A percentile compares a stretch with the other conserved stretches of the same genome.
Conservation (phyloP, 495 filamentous ascomycete species). For the Halenospora varia region DNA sequence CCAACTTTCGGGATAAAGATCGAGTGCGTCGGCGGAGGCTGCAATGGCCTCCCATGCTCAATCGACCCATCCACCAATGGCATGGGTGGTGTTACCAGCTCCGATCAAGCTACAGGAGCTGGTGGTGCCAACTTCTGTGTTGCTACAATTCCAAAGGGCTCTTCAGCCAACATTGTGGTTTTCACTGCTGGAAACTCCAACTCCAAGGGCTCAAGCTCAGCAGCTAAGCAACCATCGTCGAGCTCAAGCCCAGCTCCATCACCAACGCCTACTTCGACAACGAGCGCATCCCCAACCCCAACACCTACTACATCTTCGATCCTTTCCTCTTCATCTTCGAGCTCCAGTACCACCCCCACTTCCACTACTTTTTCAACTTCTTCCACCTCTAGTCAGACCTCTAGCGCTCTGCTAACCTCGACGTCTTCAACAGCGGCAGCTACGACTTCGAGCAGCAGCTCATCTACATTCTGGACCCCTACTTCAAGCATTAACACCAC, state of each 20-base stretch:
- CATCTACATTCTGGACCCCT: background rate
- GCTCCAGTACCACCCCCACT: background rate
- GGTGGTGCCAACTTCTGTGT: conserved; percentile 75
- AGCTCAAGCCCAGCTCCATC: background rate
- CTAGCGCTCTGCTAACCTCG: background rate
- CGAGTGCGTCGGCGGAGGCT: conserved; percentile 60
- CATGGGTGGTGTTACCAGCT: conserved; percentile 57
- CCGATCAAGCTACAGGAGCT: conserved; percentile 48
- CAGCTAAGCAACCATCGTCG: background rate
- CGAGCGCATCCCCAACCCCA: conserved; percentile 5
- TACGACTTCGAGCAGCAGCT: background rate
- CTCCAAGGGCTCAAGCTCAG: background rate
- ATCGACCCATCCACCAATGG: conserved; percentile 62
- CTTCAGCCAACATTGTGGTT: conserved; percentile 65
- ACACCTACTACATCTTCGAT: conserved; percentile 13
- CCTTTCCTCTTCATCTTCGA: background rate
- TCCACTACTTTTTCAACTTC: background rate
- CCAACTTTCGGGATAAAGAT: conserved; percentile 70
- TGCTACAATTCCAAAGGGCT: conserved; percentile 68
- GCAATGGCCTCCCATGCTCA: conserved; percentile 70
- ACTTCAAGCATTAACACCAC: conserved; percentile 8
- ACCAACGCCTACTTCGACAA: conserved; percentile 8
- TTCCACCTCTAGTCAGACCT: conserved; percentile 1
- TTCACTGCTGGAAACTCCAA: conserved; percentile 31
- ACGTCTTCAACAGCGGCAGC: background rate